A percentile compares a stretch with the other conserved stretches of the same genome.
These are phyloP conservation scores for Fusarium coffeatum DNA, from an alignment of 2,329 filamentous ascomycete species.

Conservation along the genomic window DNA sequence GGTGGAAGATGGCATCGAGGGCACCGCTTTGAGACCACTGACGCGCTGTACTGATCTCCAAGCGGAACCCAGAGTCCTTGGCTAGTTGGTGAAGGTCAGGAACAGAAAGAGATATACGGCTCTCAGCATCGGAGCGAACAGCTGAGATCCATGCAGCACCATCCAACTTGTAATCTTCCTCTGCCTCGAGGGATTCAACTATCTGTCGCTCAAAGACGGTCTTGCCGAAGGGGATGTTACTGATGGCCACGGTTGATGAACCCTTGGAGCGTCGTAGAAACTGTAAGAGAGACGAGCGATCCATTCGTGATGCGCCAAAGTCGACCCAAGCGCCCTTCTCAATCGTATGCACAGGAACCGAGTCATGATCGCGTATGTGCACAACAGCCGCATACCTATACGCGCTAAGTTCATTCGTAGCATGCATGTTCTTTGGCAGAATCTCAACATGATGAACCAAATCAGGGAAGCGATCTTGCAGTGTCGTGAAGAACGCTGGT, in stretches of 20 bases:
- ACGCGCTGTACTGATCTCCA: conserved; percentile 57
- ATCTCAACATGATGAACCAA: conserved; percentile 44
- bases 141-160: not conserved
- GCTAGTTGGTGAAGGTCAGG: conserved; percentile 36
- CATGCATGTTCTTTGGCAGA: conserved; percentile 44
- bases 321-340: conserved; percentile 31
- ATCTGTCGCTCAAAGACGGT: conserved; percentile 46
- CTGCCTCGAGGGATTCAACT: conserved; percentile 27
- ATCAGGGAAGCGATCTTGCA: conserved; percentile 22
- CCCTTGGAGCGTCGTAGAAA: conserved; percentile 15
- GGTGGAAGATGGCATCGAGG: conserved; percentile 34
- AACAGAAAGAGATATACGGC: conserved; percentile 20
- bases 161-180: no score
- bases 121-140: not conserved
- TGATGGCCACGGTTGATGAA: conserved; percentile 24
- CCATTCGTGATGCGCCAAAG: conserved; percentile 27
- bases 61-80: conserved; percentile 55
- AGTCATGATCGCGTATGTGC: not conserved
- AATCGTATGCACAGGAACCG: conserved; percentile 7
- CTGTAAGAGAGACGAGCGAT: conserved; percentile 1
- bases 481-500: conserved; percentile 42
- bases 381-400: conserved; percentile 46
- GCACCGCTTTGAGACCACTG: conserved; percentile 44
- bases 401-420: conserved; percentile 44
- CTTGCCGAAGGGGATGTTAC: conserved; percentile 45